Base-by-base conservation (phyloP, 768 basidiomycete genomes). In the Trametes meyenii region DNA sequence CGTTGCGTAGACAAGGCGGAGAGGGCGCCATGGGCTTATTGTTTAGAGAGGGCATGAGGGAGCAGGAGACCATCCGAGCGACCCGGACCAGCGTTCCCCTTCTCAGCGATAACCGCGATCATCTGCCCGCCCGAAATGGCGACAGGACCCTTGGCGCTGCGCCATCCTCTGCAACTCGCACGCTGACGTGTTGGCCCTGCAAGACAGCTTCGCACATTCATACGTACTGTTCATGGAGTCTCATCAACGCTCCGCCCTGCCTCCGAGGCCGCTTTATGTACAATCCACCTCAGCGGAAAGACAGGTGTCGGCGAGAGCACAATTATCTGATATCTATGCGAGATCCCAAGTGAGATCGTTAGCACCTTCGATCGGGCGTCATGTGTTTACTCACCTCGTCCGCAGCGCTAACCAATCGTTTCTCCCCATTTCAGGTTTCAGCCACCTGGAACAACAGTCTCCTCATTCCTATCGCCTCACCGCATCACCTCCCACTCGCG, bases 11-110 rank as follows among this genome's bases (percentile, higher is more conserved):
- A 54, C 48, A 23, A 50, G 62, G 52, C 40, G 36, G 26, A 11
- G 26, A 43, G 54, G 58, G 62, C 58, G 58, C 43, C 62, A 51
- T 43, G 48, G 53, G 58, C 58, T 64, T 64, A 64, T 64, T 64
- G 62, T 64, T 58, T 59, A 56, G 38, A 36, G 36, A 48, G 61
- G 55, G 24, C 54, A 50, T 50, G 40, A 58, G 51, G 23, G 36
- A 52, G 51, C 49, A 43, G 24, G 53, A 23, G 2, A 21, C 44
- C 21, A 38, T 36, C 49, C 46, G 56, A 24, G 39, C 39, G 46
- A 57, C n/a, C 55, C 45, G 53, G 52, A 29, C 35, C 59, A 39
- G 29, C 13, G 45, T 45, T 60, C 24, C 46, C 53, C 39, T 58
- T 58, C 39, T 38, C 29, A 19, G 49, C 46, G 45, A 35, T 43